phyloP scores from a whole-genome alignment of 2,329 filamentous ascomycete genomes.

The Zarea fungicola region DNA sequence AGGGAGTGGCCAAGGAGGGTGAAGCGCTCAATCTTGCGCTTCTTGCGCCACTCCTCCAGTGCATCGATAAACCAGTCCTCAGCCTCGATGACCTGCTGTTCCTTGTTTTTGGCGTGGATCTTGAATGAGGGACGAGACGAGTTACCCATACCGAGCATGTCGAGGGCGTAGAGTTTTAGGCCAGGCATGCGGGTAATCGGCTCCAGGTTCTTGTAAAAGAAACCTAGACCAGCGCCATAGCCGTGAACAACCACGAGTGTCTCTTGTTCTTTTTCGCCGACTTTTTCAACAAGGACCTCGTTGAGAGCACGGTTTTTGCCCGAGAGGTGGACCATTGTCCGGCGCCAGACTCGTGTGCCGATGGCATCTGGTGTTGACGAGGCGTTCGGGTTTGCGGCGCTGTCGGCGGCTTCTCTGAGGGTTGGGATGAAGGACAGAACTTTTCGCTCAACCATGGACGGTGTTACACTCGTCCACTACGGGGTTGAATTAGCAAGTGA shows the following conservation, averaged over 20 bases:
- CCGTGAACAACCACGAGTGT: conserved; percentile 94
- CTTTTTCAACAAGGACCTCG: conserved; percentile 83
- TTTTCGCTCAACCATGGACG: conserved; percentile 77
- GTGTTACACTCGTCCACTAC: conserved; percentile 81
- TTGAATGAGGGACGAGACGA: conserved; percentile 79
- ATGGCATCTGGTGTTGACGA: conserved; percentile 64
- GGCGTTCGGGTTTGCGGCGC: conserved; percentile 45
- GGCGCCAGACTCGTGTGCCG: conserved; percentile 80
- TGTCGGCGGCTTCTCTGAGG: conserved; percentile 68
- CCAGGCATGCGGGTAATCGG: conserved; percentile 70
- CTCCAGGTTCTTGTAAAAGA: conserved; percentile 99
- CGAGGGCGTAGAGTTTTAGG: conserved; percentile 89
- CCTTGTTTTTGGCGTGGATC: conserved; percentile 74
- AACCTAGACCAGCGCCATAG: conserved; percentile 91
- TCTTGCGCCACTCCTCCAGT: conserved; percentile 89
- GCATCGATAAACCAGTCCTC: conserved; percentile 96
- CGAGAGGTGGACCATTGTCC: conserved; percentile 74
- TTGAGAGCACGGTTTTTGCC: conserved; percentile 87
- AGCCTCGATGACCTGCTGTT: conserved; percentile 78
- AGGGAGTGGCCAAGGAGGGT: conserved; percentile 90
- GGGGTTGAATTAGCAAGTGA: conserved; percentile 10
- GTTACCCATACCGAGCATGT: conserved; percentile 92
- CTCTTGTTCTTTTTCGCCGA: conserved; percentile 73
- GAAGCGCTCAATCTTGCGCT: conserved; percentile 85
- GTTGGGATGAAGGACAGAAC: conserved; percentile 84